Conservation (phyloP, 1,139 yeast genomes). For the Yamadazyma dendronema region DNA sequence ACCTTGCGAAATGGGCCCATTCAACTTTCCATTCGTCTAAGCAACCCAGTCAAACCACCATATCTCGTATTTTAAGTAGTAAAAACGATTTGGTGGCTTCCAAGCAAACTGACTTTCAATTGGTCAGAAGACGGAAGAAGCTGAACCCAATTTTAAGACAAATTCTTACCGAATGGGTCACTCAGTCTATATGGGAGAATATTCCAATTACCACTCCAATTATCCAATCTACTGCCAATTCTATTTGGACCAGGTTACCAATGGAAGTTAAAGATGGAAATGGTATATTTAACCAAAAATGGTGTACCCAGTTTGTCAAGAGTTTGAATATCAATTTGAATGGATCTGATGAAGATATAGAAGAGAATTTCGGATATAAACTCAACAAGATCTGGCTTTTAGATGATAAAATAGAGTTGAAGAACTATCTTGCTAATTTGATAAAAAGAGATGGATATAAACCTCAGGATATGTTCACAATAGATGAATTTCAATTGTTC, state of each 20-base stretch:
- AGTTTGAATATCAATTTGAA: slow-evolving; percentile 53
- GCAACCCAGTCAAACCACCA: slow-evolving; percentile 68
- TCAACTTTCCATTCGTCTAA: slow-evolving; percentile 47
- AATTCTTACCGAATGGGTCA: slow-evolving; percentile 65
- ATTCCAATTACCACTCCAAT: slow-evolving; percentile 66
- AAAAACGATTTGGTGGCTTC: slow-evolving; percentile 58
- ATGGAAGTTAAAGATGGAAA: slow-evolving; percentile 55
- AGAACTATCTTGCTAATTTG: slow-evolving; percentile 33
- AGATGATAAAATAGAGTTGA: slow-evolving; percentile 51
- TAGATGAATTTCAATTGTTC: slow-evolving; percentile 62
- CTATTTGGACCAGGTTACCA: slow-evolving; percentile 63
- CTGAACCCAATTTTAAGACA: slow-evolving; percentile 56
- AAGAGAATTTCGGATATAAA: slow-evolving; percentile 31
- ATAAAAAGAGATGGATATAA: slow-evolving; percentile 35
- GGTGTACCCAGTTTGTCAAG: slow-evolving; percentile 60
- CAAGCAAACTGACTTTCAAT: slow-evolving; percentile 56
- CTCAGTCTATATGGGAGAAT: slow-evolving; percentile 66
- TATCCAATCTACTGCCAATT: slow-evolving; percentile 61
- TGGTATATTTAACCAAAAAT: slow-evolving; percentile 62
- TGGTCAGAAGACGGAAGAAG: slow-evolving; percentile 54
- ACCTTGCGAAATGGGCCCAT: slow-evolving; percentile 65
- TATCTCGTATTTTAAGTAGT: slow-evolving; percentile 57
- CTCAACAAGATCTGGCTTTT: slow-evolving; percentile 61
- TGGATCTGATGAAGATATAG: slow-evolving; percentile 45
- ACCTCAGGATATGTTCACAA: slow-evolving; percentile 55